Evolutionary conservation across 306 rosid genomes (phyloP).

Genomic region (Elaeagnus macrophylla): DNA sequence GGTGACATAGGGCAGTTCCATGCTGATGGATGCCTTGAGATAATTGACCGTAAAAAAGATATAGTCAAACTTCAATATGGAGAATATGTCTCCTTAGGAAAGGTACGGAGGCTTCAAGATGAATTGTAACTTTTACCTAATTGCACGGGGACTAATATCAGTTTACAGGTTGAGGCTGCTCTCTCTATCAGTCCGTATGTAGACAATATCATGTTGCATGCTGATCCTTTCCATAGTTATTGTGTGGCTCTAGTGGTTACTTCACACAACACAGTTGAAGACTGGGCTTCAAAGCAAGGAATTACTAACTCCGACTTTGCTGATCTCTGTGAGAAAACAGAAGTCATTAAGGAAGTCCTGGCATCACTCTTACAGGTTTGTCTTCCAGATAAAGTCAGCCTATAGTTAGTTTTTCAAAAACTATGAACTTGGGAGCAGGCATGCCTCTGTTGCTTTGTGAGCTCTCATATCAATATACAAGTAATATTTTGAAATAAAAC

Average conservation of each 20-base stretch:
- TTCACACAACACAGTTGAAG: slow-evolving; percentile 53
- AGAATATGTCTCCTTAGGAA: slow-evolving; percentile 93
- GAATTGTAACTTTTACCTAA: slow-evolving; percentile 8
- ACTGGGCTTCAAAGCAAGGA: slow-evolving; percentile 78
- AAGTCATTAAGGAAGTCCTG: slow-evolving; percentile 53
- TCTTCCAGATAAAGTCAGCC: slow-evolving; percentile 7
- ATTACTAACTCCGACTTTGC: slow-evolving; percentile 42
- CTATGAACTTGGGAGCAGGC: slow-evolving; percentile 10
- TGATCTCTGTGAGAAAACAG: slow-evolving; percentile 64
- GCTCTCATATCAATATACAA: no score
- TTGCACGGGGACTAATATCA: slow-evolving; percentile 22
- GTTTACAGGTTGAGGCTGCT: slow-evolving; percentile 80
- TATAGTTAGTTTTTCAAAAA: slow-evolving; percentile 3
- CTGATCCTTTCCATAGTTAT: slow-evolving; percentile 80
- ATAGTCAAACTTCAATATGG: slow-evolving; percentile 97
- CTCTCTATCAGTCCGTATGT: slow-evolving; percentile 63
- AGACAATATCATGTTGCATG: slow-evolving; percentile 77
- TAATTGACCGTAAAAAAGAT: slow-evolving; percentile 92
- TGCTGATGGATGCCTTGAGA: slow-evolving; percentile 87
- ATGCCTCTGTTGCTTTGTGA: neutral
- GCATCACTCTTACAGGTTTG: slow-evolving; percentile 68
- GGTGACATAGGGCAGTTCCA: slow-evolving; percentile 89
- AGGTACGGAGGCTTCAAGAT: slow-evolving; percentile 40
- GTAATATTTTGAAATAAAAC: neutral
- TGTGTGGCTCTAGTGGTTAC: slow-evolving; percentile 83